Base-by-base conservation (phyloP, 1,139 yeast species). In the Yamadazyma triangularis region DNA sequence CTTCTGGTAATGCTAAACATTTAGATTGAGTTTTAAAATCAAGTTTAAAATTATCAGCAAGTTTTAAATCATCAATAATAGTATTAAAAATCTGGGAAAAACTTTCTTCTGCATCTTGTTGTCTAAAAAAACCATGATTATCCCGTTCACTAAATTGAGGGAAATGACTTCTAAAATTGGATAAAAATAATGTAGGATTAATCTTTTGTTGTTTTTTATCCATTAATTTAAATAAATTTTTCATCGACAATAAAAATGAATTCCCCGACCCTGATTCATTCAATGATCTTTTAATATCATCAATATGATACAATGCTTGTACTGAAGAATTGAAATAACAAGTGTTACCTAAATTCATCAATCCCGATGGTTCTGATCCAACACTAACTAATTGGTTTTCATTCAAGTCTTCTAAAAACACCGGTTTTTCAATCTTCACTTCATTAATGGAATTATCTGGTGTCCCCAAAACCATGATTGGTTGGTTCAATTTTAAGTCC, bases 81-180 rank as follows among this genome's bases (percentile, higher is more conserved):
- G 72, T 59, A 27, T 67, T 62, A 41, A 89, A 60, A 34, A 91
- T 70, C 52, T 85, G 93, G 10, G 96, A 81, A 61, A 79, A 88
- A 15, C 93, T 85, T 55, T 91, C 99, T 60, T 91, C 99, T 0
- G 98, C 98, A 65, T 91, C 99, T 58, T 91, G 99, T 61, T 91
- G 98, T 54, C 85, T 88, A 53, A 73, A 84, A 37, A 73, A 67
- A 1, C 96, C 96, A 34, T 67, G 63, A 30, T 71, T 70, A 30
- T 75, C 77, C 42, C 73, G 69, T 52, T 91, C 96, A 26, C 84
- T 86, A 59, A 93, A 91, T 59, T 93, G 97, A 2, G 97, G 96
- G 50, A 76, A 85, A 13, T 69, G 62, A 33, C 68, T 64, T 58
- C 91, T 74, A 40, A 85, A 66, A 23, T 77, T 60, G 23, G 77